Conservation (phyloP, 257 asterid genomes). For the Lithospermum erythrorhizon region DNA sequence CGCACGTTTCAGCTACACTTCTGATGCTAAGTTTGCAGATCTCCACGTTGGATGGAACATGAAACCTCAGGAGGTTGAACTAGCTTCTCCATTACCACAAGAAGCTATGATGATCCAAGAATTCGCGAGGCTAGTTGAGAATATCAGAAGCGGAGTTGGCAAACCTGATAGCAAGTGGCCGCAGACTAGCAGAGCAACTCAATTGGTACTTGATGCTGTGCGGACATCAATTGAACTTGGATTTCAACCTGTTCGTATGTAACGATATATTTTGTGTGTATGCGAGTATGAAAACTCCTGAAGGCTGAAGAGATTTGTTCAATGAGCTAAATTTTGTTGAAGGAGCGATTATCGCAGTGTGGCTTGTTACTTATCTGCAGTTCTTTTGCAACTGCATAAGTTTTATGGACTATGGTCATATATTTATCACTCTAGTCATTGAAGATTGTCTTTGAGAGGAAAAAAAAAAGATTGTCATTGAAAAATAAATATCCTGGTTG, state of each 20-base stretch:
- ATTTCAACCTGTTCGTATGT: conserved; percentile 33
- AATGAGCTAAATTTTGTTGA: no score
- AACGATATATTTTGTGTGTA: neutral
- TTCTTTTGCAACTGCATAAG: no score
- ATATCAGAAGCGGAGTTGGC: conserved; percentile 17
- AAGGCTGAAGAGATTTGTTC: no score
- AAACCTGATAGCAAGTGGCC: conserved; percentile 56
- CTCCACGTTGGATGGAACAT: conserved; percentile 63
- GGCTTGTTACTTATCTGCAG: no score
- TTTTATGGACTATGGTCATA: no score
- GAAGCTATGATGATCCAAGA: conserved; percentile 59
- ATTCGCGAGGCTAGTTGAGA: conserved; percentile 43
- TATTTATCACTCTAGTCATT: no score
- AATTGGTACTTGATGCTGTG: conserved; percentile 65
- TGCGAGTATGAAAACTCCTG: no score
- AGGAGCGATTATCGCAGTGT: no score
- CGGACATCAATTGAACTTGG: conserved; percentile 48
- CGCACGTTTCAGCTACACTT: conserved; percentile 39
- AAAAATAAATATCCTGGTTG: no score
- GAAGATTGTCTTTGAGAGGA: no score
- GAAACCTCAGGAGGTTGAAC: conserved; percentile 41
- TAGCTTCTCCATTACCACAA: conserved; percentile 42
- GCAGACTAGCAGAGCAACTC: conserved; percentile 40
- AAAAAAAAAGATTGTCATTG: no score
- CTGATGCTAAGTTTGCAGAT: conserved; percentile 52